phyloP scores from a whole-genome alignment of 495 filamentous ascomycete species.

The Xylaria palmicola region DNA sequence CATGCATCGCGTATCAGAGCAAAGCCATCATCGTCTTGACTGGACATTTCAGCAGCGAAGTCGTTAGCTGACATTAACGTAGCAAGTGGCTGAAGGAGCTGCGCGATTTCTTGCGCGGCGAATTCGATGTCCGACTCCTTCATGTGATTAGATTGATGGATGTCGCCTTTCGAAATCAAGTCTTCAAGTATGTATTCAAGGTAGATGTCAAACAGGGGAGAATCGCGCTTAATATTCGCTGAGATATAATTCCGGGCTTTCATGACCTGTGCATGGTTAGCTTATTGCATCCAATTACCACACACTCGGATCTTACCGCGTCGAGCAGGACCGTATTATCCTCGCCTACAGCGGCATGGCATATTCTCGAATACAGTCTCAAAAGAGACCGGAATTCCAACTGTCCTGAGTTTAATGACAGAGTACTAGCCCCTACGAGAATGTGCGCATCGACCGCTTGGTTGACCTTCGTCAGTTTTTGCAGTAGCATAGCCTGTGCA shows the following conservation, averaged over 20 bases:
- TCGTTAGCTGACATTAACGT: constrained; percentile 64
- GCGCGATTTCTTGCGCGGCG: constrained; percentile 77
- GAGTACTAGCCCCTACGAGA: constrained; percentile 71
- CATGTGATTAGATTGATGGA: constrained; percentile 56
- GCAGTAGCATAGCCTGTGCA: constrained; percentile 92
- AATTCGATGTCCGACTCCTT: constrained; percentile 72
- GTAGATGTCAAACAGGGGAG: constrained; percentile 74
- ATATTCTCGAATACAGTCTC: constrained; percentile 73
- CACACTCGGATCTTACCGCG: constrained; percentile 55
- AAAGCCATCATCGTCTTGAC: constrained; percentile 60
- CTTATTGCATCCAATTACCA: constrained; percentile 19
- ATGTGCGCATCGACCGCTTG: constrained; percentile 75
- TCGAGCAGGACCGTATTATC: constrained; percentile 57
- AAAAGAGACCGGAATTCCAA: constrained; percentile 81
- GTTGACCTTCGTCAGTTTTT: constrained; percentile 85
- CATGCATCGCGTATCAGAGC: constrained; percentile 84
- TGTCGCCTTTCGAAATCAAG: constrained; percentile 88
- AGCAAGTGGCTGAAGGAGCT: constrained; percentile 79
- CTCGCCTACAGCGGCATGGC: constrained; percentile 67
- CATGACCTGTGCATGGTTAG: constrained; percentile 51
- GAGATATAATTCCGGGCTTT: constrained; percentile 79
- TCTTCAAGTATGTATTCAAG: constrained; percentile 78
- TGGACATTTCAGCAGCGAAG: constrained; percentile 35
- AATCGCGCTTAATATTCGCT: constrained; percentile 60
- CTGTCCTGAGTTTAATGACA: constrained; percentile 72